Base-by-base conservation (phyloP, 371 early-diverging fungal genomes). In the Mortierella polycephala region DNA sequence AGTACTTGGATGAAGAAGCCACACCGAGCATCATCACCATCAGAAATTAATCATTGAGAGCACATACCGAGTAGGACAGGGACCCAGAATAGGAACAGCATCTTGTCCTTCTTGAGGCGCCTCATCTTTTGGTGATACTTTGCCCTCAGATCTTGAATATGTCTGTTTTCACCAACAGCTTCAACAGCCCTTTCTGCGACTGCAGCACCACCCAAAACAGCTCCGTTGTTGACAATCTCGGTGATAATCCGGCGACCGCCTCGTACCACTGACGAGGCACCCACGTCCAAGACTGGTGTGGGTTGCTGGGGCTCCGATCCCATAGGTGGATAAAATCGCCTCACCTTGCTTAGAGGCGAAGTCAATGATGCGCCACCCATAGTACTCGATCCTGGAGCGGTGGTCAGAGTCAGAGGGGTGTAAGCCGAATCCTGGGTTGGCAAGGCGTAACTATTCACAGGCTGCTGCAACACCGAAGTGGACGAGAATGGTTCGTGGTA, bases 21-120 rank as follows among this genome's bases (percentile, higher is more conserved):
- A 2, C 5, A 13, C 10, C 44, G 18, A 16, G 18, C 6, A 50
- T 13, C 1, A 7, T 30, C n/a, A 47, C 14, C 12, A 14, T 16
- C 7, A 7, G n/a, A 0, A 9, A 47, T 20, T 49, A 49, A 45
- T n/a, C 20, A 52, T 58, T 21, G 12, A 7, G 2, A 13, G 21
- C 6, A 11, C 61, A 60, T 67, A 67, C 67, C 71, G 12, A 80
- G 55, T 54, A 83, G 50, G 11, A 74, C 74, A 45, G 76, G 81
- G 23, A 82, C 79, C 76, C 82, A 83, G 73, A 81, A 81, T 54
- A 84, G 51, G 76, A 80, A 83, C 47, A 80, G 62, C 79, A 83
- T 77, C 70, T 74, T 72, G 63, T 79, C 73, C 59, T 82, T 77
- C 60, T 79, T 83, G 39, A 83, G 68, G 12, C 71, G 74, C 61